Conservation (phyloP, 2,329 filamentous ascomycete species). For the Scedosporium apiospermum region DNA sequence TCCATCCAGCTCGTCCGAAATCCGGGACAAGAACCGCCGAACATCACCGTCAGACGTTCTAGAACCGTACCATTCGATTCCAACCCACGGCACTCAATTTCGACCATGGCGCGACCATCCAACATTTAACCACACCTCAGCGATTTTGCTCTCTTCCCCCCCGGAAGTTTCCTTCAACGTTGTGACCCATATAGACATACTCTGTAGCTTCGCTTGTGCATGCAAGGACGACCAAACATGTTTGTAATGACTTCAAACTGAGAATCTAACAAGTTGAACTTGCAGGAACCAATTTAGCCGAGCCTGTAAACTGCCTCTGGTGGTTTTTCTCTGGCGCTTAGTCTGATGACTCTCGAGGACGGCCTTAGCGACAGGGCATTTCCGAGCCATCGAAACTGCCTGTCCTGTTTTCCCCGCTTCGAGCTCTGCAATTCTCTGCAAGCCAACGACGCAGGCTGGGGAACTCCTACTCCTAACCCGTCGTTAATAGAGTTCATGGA, state of each 20-base stretch:
- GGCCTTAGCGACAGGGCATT: neutral
- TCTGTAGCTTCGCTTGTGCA: neutral
- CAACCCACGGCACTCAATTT: neutral
- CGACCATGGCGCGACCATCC: neutral
- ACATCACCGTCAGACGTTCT: neutral
- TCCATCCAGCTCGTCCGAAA: neutral
- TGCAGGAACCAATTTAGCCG: neutral
- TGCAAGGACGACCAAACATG: neutral
- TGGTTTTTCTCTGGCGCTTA: too few relatives aligned
- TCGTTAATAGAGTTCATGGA: neutral
- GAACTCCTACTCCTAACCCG: neutral
- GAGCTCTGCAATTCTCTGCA: neutral
- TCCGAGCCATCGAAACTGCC: neutral
- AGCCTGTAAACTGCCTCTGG: neutral
- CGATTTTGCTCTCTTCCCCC: neutral
- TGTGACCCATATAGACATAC: neutral
- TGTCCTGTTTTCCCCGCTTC: neutral
- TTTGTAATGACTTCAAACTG: neutral
- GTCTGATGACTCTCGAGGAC: too few relatives aligned
- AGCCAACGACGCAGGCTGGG: neutral
- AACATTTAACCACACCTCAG: neutral
- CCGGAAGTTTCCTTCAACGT: neutral
- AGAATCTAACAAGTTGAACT: neutral
- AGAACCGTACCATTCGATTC: neutral
- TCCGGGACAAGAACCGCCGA: neutral